Base-by-base conservation (phyloP, 2,329 filamentous ascomycete species). In the Epichloe sp. region DNA sequence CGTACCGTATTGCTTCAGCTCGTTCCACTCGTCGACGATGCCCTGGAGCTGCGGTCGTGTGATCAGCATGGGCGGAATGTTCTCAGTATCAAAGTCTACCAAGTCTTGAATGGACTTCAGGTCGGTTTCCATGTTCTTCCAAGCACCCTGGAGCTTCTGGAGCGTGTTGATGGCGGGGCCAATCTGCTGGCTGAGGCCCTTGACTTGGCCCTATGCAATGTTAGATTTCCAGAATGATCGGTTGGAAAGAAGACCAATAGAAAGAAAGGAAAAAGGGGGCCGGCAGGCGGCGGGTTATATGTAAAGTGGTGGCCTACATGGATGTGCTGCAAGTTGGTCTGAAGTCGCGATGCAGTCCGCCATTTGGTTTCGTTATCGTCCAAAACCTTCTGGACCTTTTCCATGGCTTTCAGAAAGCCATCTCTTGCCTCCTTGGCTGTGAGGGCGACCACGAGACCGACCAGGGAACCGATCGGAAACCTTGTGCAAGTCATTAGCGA, bases 91-190 rank as follows among this genome's bases (percentile, higher is more conserved):
- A 35, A 49, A 49, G 2, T 49, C 47, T 5, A 49, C 10, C 38
- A 49, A 6, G 26, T 49, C 31, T 38, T 43, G 6, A 12, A 49
- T 35, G 26, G 38, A 11, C n/a, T 31, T 41, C 14, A 49, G 47
- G 19, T 49, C 38, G 4, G 38, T 49, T 38, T 49, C 47, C 47
- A 49, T 49, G 26, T 7, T 35, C 23, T 49, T 49, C 47, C 47
- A 49, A 34, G 26, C 40, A 12, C 26, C 26, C 38, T 43, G 47
- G 10, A 49, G 26, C 8, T 49, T 49, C 26, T 43, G 17, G 26
- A 35, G 23, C 17, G 38, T 43, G 26, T 3, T 2, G 5, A 49
- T 43, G n/a, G 40, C 14, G 10, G 47, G 37, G 31, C 19, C 19
- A 21, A 47, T 47, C 14, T 38, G 12, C 7, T 1, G 2, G 44